Percentiles rank a stretch among this genome's conserved stretches.
These are phyloP conservation scores for Prunus mume DNA, from an alignment of 306 rosid species.

Conservation along the genomic window DNA sequence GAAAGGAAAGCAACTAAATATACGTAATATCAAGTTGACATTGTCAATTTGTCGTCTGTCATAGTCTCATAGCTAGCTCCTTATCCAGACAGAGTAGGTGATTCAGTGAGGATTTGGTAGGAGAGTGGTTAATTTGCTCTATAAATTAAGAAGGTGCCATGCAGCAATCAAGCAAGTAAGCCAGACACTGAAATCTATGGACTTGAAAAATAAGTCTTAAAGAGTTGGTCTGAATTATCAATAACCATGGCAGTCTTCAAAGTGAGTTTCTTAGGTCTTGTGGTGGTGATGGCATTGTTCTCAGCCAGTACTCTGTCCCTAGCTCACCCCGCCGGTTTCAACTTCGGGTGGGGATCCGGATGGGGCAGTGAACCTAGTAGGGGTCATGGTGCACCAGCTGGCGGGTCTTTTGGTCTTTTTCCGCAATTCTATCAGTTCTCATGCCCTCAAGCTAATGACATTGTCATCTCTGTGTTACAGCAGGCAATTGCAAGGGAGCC, in stretches of 20 bases:
- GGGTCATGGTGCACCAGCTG: conserved; percentile 32
- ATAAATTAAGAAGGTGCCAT: conserved; percentile 7
- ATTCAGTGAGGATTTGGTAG: conserved; percentile 42
- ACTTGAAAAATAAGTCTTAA: background rate
- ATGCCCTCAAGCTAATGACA: conserved; percentile 78
- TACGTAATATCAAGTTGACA: conserved; percentile 21
- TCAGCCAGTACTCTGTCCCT: conserved; percentile 25
- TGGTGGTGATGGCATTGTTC: conserved; percentile 27
- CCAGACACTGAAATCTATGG: conserved; percentile 12
- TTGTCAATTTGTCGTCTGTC: conserved; percentile 24
- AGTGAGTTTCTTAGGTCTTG: conserved; percentile 11
- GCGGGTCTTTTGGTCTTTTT: conserved; percentile 45
- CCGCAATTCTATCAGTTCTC: conserved; percentile 68
- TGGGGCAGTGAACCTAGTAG: background rate
- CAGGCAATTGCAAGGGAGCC: conserved; percentile 56
- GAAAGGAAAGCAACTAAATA: no score
- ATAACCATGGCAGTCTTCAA: conserved; percentile 39
- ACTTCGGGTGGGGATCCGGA: conserved; percentile 47
- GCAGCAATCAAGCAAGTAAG: background rate
- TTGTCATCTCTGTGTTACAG: conserved; percentile 75
- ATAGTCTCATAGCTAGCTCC: background rate
- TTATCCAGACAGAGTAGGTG: conserved; percentile 27
- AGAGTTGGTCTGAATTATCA: background rate
- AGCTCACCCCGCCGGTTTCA: conserved; percentile 53
- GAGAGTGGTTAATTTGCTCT: conserved; percentile 41